Conservation (phyloP, 371 early-diverging fungal genomes). For the Mycotypha africana region DNA sequence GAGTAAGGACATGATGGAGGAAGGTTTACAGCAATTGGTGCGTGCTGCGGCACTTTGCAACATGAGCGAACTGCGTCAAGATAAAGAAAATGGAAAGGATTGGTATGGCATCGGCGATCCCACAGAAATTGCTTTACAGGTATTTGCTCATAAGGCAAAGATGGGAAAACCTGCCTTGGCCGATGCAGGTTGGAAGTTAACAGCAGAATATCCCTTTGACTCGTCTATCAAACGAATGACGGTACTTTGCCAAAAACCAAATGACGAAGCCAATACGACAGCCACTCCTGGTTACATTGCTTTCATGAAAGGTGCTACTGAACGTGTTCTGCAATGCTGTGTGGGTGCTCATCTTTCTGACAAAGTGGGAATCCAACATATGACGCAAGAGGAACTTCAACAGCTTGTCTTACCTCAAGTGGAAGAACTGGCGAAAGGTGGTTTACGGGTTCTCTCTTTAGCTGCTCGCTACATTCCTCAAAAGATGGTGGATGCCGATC, state of each 20-base stretch:
- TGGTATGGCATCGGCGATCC: constrained; percentile 78
- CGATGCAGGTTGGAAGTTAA: constrained; percentile 51
- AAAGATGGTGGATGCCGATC: constrained; percentile 7
- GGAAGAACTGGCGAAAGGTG: constrained; percentile 44
- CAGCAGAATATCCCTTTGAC: constrained; percentile 77
- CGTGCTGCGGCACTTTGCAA: constrained; percentile 63
- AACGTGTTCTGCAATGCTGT: constrained; percentile 79
- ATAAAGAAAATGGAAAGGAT: constrained; percentile 50
- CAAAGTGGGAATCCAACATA: constrained; percentile 22
- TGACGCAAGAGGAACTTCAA: constrained; percentile 49
- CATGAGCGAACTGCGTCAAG: constrained; percentile 59
- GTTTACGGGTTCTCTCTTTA: constrained; percentile 76
- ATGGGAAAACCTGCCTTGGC: constrained; percentile 58
- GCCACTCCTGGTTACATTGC: constrained; percentile 20
- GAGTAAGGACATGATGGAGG: constrained; percentile 21
- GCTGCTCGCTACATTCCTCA: constrained; percentile 41
- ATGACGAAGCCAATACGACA: constrained; percentile 21
- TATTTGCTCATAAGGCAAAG: constrained; percentile 65
- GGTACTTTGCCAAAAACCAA: constrained; percentile 54
- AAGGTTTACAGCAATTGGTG: constrained; percentile 26
- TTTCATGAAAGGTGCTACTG: constrained; percentile 93
- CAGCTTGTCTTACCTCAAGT: constrained; percentile 51
- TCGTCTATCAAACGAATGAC: constrained; percentile 89
- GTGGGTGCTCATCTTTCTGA: constrained; percentile 39
- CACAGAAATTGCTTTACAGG: constrained; percentile 71